These are phyloP conservation scores for Astragalus glycyphyllos DNA, from an alignment of 306 rosid species.

Conservation along the genomic window DNA sequence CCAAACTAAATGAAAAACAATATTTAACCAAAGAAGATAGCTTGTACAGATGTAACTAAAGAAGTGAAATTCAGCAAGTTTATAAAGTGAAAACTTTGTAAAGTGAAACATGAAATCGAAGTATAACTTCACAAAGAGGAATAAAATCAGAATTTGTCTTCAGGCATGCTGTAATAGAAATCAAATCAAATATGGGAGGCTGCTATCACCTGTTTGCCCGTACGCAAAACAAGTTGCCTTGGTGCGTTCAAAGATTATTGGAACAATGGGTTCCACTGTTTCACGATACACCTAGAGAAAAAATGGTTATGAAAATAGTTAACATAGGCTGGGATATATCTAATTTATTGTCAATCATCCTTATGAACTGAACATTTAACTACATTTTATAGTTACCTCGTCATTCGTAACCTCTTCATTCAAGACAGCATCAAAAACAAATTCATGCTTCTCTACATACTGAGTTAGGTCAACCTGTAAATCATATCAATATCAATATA, in stretches of 20 bases:
- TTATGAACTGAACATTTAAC: constrained; percentile 30
- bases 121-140: constrained; percentile 15
- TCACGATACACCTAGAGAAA: constrained; percentile 81
- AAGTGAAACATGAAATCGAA: constrained; percentile 12
- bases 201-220: constrained; percentile 90
- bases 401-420: constrained; percentile 96
- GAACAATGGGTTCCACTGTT: constrained; percentile 99
- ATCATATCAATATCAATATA: too few relatives aligned
- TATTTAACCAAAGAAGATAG: constrained; percentile 14
- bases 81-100: constrained; percentile 5
- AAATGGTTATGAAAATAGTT: constrained; percentile 23
- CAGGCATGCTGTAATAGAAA: constrained; percentile 34
- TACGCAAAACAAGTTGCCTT: constrained; percentile 99
- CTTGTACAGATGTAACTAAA: constrained; percentile 8
- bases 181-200: constrained; percentile 39
- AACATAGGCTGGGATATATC: constrained; percentile 27
- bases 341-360: constrained; percentile 5
- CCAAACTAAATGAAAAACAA: constrained; percentile 25
- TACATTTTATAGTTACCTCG: constrained; percentile 61
- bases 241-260: constrained; percentile 94
- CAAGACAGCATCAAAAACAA: constrained; percentile 97
- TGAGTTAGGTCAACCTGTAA: constrained; percentile 96
- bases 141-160: not conserved
- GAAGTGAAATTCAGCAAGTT: not conserved
- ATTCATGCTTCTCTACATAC: constrained; percentile 91